These are phyloP conservation scores for Fusarium liriodendri DNA, from an alignment of 2,329 filamentous ascomycete genomes.

Conservation along the genomic window DNA sequence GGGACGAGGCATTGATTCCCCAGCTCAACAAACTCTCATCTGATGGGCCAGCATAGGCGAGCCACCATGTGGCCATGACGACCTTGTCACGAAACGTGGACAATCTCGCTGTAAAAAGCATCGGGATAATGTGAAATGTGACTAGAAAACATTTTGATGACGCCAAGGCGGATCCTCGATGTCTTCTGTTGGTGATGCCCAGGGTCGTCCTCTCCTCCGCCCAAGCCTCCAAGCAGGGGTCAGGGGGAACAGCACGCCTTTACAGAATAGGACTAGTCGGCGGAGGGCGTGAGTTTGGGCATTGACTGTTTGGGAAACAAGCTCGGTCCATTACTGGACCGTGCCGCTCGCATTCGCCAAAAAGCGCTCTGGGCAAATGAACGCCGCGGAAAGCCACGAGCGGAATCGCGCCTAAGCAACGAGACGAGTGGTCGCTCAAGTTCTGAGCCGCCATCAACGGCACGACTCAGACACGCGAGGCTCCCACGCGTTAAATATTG, in stretches of 20 bases:
- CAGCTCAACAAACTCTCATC: background rate
- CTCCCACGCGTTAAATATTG: constrained; percentile 3
- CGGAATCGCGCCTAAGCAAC: constrained; percentile 35
- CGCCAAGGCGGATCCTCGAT: constrained; percentile 37
- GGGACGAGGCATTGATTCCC: background rate
- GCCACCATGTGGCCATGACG: constrained; percentile 20
- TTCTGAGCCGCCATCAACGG: constrained; percentile 19
- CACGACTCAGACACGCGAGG: constrained; percentile 28
- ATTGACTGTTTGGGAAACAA: constrained; percentile 12
- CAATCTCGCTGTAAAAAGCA: constrained; percentile 15
- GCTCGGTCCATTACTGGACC: background rate
- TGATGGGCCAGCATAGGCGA: background rate
- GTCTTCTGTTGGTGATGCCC: constrained; percentile 20
- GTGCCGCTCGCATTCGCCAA: constrained; percentile 27
- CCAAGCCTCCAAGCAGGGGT: constrained; percentile 36
- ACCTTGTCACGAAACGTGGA: constrained; percentile 10
- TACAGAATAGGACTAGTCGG: constrained; percentile 29
- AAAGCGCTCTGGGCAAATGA: constrained; percentile 28
- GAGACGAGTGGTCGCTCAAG: constrained; percentile 17
- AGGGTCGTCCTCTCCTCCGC: constrained; percentile 38
- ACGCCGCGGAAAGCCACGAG: constrained; percentile 26
- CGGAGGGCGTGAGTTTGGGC: background rate
- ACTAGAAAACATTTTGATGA: constrained; percentile 30
- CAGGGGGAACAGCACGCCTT: constrained; percentile 27
- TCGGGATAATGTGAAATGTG: constrained; percentile 24